A percentile compares a stretch with the other conserved stretches of the same genome.
Evolutionary conservation across 1,284 basidiomycete genomes (phyloP).

Genomic region (Ceratorhiza oryzae-sativae): DNA sequence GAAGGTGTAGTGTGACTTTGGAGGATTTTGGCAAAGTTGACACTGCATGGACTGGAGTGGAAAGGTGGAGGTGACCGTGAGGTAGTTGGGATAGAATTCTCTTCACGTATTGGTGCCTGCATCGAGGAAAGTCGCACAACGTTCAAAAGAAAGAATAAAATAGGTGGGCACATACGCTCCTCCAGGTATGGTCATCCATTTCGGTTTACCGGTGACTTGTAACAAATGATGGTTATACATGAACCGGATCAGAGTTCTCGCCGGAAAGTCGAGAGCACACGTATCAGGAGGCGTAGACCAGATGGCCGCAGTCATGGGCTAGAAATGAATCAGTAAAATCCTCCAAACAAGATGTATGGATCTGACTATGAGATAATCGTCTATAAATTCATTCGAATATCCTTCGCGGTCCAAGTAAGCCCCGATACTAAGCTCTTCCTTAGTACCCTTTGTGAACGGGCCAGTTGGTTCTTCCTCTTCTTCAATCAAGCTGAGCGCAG

Average conservation of each 20-base stretch:
- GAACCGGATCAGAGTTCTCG: conserved; percentile 74
- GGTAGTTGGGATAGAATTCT: conserved; percentile 66
- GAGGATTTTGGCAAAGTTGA: conserved; percentile 41
- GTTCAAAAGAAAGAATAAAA: neutral
- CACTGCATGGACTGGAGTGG: conserved; percentile 62
- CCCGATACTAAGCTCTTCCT: conserved; percentile 65
- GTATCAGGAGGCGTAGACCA: conserved; percentile 82
- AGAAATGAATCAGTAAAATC: conserved; percentile 17
- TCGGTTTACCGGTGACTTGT: conserved; percentile 75
- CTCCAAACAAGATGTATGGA: neutral
- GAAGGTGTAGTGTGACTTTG: conserved; percentile 57
- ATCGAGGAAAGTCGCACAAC: neutral
- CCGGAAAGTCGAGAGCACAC: conserved; percentile 76
- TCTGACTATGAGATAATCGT: conserved; percentile 81
- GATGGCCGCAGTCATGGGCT: conserved; percentile 84
- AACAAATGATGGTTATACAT: conserved; percentile 83
- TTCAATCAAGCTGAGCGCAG: conserved; percentile 58
- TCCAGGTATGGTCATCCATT: conserved; percentile 78
- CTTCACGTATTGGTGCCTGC: conserved; percentile 70
- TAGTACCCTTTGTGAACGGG: conserved; percentile 39
- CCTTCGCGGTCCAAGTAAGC: conserved; percentile 71
- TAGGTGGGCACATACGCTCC: conserved; percentile 62
- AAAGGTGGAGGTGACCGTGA: conserved; percentile 63
- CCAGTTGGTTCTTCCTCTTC: conserved; percentile 42
- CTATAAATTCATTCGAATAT: conserved; percentile 72